A percentile compares a stretch with the other conserved stretches of the same genome.
These are phyloP conservation scores for Neoscytalidium dimidiatum DNA, from an alignment of 2,329 filamentous ascomycete genomes.

Conservation along the genomic window DNA sequence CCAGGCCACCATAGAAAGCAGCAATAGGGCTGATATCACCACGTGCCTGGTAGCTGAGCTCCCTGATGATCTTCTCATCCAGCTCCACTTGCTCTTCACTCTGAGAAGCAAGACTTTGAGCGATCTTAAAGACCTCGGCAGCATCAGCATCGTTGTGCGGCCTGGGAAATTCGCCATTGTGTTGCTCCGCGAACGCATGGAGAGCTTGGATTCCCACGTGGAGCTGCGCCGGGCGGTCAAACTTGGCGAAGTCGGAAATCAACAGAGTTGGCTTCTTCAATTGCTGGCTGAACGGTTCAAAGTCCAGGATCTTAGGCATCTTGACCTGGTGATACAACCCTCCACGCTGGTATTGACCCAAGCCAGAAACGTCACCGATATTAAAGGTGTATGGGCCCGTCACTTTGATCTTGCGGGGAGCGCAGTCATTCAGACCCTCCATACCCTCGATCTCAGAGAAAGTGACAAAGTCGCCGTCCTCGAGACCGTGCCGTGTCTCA, in stretches of 20 bases:
- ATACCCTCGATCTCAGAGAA: conserved; percentile 93
- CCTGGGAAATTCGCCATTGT: conserved; percentile 71
- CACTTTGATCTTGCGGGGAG: conserved; percentile 87
- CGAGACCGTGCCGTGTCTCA: conserved; percentile 90
- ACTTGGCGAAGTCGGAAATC: conserved; percentile 96
- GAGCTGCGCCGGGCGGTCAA: conserved; percentile 88
- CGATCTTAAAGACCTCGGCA: conserved; percentile 71
- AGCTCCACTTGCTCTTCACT: conserved; percentile 75
- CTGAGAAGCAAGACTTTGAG: conserved; percentile 69
- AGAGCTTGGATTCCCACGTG: conserved; percentile 92
- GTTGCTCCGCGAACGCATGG: conserved; percentile 76
- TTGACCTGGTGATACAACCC: conserved; percentile 95
- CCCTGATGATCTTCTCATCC: conserved; percentile 88
- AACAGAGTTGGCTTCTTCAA: conserved; percentile 86
- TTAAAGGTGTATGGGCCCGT: conserved; percentile 97
- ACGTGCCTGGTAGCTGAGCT: conserved; percentile 90
- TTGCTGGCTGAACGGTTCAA: conserved; percentile 76
- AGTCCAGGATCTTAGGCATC: conserved; percentile 93
- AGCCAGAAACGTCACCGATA: conserved; percentile 85
- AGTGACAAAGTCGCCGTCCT: conserved; percentile 95
- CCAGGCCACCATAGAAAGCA: conserved; percentile 90
- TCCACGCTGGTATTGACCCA: conserved; percentile 85
- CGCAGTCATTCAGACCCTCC: conserved; percentile 79
- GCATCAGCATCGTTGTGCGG: conserved; percentile 87
- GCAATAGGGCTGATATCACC: conserved; percentile 92